A percentile compares a stretch with the other conserved stretches of the same genome.
Conservation (phyloP, 345 rosid genomes). For the Eucalyptus erythrocorys region DNA sequence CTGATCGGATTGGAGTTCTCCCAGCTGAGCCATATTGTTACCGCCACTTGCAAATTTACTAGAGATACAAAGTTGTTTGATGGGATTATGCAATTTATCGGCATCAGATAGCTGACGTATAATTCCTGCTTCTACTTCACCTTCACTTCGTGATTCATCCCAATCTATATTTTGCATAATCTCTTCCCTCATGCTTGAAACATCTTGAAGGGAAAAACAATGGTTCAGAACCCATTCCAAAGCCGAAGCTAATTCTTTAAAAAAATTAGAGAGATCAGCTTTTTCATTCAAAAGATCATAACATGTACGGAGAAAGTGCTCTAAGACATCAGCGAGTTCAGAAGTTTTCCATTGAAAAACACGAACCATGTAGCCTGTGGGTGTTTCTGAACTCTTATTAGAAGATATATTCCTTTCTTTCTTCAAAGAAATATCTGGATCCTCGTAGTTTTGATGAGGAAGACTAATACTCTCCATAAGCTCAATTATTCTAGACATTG, state of each 20-base stretch:
- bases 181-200: constrained; percentile 78
- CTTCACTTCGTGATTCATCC: constrained; percentile 61
- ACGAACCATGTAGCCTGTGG: constrained; percentile 59
- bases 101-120: constrained; percentile 20
- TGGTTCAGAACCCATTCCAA: constrained; percentile 84
- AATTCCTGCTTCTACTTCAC: constrained; percentile 44
- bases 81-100: constrained; percentile 6
- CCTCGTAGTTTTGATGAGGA: constrained; percentile 4
- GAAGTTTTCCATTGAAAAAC: constrained; percentile 87
- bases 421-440: constrained; percentile 6
- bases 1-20: constrained; percentile 2
- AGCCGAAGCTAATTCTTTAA: constrained; percentile 41
- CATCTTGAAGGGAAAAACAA: constrained; percentile 90
- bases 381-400: constrained; percentile 28
- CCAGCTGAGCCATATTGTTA: constrained; percentile 1
- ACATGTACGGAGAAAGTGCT: constrained; percentile 55
- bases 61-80: neutral
- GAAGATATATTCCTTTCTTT: constrained; percentile 27
- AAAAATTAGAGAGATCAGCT: constrained; percentile 44
- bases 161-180: constrained; percentile 52
- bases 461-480: constrained; percentile 54
- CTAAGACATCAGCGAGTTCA: constrained; percentile 42
- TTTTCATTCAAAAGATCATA: constrained; percentile 48
- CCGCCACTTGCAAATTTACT: neutral
- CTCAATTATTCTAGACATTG: constrained; percentile 50